These are phyloP conservation scores for Puccinia novopanici DNA, from an alignment of 1,284 basidiomycete species.

Conservation along the genomic window DNA sequence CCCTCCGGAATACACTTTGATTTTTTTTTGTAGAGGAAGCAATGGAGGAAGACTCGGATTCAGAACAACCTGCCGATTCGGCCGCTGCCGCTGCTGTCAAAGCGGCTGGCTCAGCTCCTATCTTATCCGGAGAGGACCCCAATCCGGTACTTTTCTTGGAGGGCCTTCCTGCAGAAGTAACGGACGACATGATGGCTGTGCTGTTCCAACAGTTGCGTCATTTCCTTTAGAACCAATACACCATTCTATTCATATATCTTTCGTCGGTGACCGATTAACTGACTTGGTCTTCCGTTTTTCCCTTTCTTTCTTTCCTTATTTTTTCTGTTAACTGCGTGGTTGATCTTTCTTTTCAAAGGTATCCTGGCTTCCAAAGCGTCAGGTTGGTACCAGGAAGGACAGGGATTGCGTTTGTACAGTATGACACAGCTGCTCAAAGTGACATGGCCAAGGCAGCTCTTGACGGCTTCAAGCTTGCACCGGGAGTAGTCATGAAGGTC, in stretches of 20 bases:
- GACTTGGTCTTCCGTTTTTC: neutral
- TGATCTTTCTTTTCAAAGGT: slow-evolving; percentile 61
- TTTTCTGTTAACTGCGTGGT: slow-evolving; percentile 22
- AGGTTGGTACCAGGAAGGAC: slow-evolving; percentile 66
- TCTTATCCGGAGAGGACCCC: slow-evolving; percentile 49
- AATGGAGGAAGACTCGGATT: slow-evolving; percentile 52
- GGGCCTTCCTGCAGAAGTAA: slow-evolving; percentile 72
- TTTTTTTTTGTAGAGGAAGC: slow-evolving; percentile 51
- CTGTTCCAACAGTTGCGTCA: slow-evolving; percentile 78
- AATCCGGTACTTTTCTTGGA: slow-evolving; percentile 49
- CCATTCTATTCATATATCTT: slow-evolving; percentile 6
- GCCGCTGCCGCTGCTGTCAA: slow-evolving; percentile 49
- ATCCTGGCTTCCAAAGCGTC: slow-evolving; percentile 73
- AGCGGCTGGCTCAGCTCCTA: slow-evolving; percentile 47
- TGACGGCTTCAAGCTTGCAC: slow-evolving; percentile 76
- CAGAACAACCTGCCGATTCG: slow-evolving; percentile 49
- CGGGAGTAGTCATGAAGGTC: slow-evolving; percentile 77
- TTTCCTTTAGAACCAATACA: slow-evolving; percentile 2
- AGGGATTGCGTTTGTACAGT: slow-evolving; percentile 71
- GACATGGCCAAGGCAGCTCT: slow-evolving; percentile 73
- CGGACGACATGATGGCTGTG: slow-evolving; percentile 75
- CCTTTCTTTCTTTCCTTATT: neutral
- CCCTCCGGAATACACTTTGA: too few species aligned
- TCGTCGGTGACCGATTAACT: neutral
- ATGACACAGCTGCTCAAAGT: slow-evolving; percentile 72